Evolutionary conservation across 2,329 filamentous ascomycete genomes (phyloP), one percentile per base, ranked within the genome.

Genomic region (Aspergillus jensenii): DNA sequence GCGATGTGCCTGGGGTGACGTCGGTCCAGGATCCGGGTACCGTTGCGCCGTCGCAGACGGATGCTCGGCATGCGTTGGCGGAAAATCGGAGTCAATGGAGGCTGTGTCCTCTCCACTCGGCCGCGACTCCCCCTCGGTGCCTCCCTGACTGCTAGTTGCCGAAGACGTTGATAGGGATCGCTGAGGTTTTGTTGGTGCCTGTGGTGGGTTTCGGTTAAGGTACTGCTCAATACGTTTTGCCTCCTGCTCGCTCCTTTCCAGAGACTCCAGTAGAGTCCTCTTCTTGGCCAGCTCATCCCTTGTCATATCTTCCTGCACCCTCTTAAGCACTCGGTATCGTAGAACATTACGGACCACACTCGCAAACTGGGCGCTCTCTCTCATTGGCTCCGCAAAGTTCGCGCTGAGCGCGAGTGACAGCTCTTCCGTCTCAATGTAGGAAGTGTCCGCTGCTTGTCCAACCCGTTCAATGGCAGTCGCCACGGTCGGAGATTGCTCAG

Each of bases 251-350:
- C 93, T 98, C 58, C 87, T 86, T 78, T 99, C 95, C n/a, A 99
- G 79, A 48, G 93, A 90, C 45, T 96, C 91, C 14, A 99, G 82
- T 12, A 95, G 82, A 3, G 84, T 79, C 67, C 84, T 87, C 79
- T 98, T 98, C 81, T 93, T 96, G 55, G 88, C 84, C 11, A 99
- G 81, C 68, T 99, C 93, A 59, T 99, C 95, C 45, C 89, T 88
- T 1, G 95, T 98, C 87, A 98, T 93, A 71, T 99, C 95, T 74
- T 98, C 92, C 71, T 99, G 95, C 53, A 99, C 91, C 47, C 95
- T 85, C 79, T 99, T 99, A 61, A 97, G 79, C 3, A 98, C 89
- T 15, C 95, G 84, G 72, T 97, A 99, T 63, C 90, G 86, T 55
- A 99, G 79, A 35, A 99, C 93, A 64, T 82, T 90, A 43, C 93